Evolutionary conservation across 2,329 filamentous ascomycete genomes (phyloP).

Genomic region (Cladosporium velox): DNA sequence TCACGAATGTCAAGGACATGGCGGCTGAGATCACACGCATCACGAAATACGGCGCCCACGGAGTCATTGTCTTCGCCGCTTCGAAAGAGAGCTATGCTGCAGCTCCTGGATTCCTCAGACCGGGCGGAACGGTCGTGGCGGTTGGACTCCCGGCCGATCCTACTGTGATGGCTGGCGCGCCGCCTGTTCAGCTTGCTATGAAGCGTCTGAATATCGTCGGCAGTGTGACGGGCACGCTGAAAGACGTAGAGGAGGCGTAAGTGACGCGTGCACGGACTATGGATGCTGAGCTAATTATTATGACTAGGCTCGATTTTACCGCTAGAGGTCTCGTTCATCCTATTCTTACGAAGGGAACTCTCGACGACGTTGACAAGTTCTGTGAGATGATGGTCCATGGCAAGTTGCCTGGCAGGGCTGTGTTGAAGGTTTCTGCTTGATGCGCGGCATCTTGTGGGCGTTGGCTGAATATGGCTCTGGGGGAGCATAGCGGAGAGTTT

Average conservation of each 20-base stretch:
- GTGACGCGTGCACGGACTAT: not conserved
- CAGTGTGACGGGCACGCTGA: slow-evolving; percentile 46
- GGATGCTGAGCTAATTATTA: not conserved
- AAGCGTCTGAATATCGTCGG: slow-evolving; percentile 48
- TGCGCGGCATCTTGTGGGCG: not conserved
- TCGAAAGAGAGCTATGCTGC: slow-evolving; percentile 41
- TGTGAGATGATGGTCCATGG: slow-evolving; percentile 43
- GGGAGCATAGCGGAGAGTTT: not conserved
- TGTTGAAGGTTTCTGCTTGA: slow-evolving; percentile 41
- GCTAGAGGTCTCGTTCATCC: slow-evolving; percentile 45
- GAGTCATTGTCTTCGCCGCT: slow-evolving; percentile 41
- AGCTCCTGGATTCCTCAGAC: slow-evolving; percentile 37
- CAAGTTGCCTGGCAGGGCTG: slow-evolving; percentile 44
- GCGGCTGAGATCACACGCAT: slow-evolving; percentile 39
- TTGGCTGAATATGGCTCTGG: not conserved
- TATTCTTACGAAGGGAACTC: slow-evolving; percentile 42
- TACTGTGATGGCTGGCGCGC: slow-evolving; percentile 41
- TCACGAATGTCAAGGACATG: slow-evolving; percentile 38
- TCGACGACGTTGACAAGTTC: slow-evolving; percentile 45
- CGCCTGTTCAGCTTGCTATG: slow-evolving; percentile 42
- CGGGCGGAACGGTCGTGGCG: slow-evolving; percentile 41
- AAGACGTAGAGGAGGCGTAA: slow-evolving; percentile 26
- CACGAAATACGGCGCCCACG: slow-evolving; percentile 43
- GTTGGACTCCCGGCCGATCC: slow-evolving; percentile 41
- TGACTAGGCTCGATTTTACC: slow-evolving; percentile 40